Evolutionary conservation across 2,329 filamentous ascomycete species (phyloP).

Genomic region (Talaromyces funiculosus): DNA sequence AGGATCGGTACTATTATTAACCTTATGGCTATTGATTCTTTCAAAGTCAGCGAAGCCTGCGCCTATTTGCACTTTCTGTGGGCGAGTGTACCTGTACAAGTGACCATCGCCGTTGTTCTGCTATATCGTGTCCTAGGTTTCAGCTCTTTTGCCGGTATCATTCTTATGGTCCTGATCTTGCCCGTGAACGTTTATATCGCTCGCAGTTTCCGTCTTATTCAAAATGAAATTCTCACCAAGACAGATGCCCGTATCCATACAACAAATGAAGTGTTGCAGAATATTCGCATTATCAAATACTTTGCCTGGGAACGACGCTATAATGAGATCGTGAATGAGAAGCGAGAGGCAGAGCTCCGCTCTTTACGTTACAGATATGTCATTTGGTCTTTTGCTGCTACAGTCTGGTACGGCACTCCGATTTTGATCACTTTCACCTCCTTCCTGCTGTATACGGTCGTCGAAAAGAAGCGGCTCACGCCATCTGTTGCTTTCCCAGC

Average conservation of each 20-base stretch:
- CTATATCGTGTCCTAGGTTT: conserved; percentile 86
- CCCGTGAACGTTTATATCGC: conserved; percentile 88
- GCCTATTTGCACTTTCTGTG: conserved; percentile 96
- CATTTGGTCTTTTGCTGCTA: conserved; percentile 85
- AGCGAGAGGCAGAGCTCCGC: conserved; percentile 70
- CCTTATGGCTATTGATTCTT: conserved; percentile 97
- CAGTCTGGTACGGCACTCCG: conserved; percentile 93
- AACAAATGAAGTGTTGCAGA: conserved; percentile 94
- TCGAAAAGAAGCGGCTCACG: conserved; percentile 83
- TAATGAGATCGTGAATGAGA: conserved; percentile 78
- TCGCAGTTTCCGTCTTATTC: conserved; percentile 74
- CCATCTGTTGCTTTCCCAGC: conserved; percentile 95
- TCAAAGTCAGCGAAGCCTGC: conserved; percentile 93
- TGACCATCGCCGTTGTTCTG: conserved; percentile 71
- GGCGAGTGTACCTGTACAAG: conserved; percentile 82
- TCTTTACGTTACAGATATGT: conserved; percentile 78
- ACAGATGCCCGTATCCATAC: conserved; percentile 95
- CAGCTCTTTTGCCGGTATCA: conserved; percentile 88
- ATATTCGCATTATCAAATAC: conserved; percentile 98
- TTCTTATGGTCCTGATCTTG: conserved; percentile 81
- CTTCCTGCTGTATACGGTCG: conserved; percentile 84
- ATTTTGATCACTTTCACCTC: conserved; percentile 94
- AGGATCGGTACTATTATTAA: conserved; percentile 99
- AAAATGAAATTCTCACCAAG: conserved; percentile 84
- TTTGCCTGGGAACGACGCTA: conserved; percentile 98